phyloP scores from a whole-genome alignment of 257 asterid genomes.

The Solanum etuberosum region DNA sequence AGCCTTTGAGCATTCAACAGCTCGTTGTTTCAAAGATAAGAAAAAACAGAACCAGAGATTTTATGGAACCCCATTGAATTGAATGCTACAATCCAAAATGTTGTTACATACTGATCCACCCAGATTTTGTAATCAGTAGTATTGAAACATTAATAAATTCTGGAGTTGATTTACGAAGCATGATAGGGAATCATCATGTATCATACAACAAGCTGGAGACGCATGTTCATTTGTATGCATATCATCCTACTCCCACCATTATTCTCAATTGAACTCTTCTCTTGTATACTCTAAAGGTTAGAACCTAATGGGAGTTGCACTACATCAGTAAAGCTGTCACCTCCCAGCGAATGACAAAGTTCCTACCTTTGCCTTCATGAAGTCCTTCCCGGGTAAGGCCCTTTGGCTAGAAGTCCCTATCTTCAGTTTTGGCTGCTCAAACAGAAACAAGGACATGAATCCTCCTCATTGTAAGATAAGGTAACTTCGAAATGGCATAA shows the following conservation, averaged over 20 bases:
- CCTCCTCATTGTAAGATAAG: not conserved
- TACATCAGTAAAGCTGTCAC: not conserved
- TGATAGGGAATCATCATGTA: not conserved
- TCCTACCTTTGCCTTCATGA: slow-evolving; percentile 33
- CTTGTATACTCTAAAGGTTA: not conserved
- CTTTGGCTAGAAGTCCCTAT: slow-evolving; percentile 23
- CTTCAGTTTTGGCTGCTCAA: slow-evolving; percentile 34
- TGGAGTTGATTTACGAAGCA: not conserved
- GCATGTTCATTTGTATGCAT: not conserved
- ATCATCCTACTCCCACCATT: not conserved
- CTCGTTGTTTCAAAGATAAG: not conserved
- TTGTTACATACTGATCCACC: not conserved
- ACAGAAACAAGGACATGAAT: not conserved
- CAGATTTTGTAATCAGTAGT: not conserved
- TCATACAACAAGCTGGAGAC: not conserved
- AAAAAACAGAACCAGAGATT: not conserved
- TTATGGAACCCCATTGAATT: not conserved
- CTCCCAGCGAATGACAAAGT: not conserved
- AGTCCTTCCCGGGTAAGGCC: slow-evolving; percentile 23
- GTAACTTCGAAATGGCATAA: not conserved
- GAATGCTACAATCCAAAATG: not conserved
- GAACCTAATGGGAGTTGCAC: not conserved
- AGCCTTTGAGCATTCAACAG: not conserved
- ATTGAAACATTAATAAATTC: not conserved
- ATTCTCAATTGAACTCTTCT: not conserved